These are phyloP conservation scores for Hypomontagnella submonticulosa DNA, from an alignment of 495 filamentous ascomycete species.

Conservation along the genomic window DNA sequence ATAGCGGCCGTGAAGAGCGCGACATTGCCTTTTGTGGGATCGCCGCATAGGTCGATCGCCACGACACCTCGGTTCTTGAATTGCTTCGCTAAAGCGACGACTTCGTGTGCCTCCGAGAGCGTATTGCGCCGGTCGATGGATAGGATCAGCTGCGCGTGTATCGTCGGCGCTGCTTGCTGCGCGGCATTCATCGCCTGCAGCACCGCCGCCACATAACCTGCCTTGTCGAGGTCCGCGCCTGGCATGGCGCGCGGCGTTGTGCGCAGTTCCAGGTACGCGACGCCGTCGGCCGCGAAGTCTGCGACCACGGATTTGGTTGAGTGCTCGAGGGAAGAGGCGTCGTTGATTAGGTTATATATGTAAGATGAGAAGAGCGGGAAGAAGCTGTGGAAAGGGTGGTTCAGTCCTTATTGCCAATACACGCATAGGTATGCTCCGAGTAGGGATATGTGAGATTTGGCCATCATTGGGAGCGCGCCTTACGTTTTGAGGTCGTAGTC, in stretches of 20 bases:
- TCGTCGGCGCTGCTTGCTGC: conserved; percentile 41
- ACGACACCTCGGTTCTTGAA: conserved; percentile 70
- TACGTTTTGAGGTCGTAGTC: conserved; percentile 78
- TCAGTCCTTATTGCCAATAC: conserved; percentile 4
- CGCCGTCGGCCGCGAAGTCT: conserved; percentile 76
- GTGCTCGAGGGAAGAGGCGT: conserved; percentile 64
- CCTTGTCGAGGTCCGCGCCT: conserved; percentile 63
- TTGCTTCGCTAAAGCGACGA: conserved; percentile 70
- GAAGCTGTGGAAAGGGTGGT: conserved; percentile 58
- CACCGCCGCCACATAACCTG: conserved; percentile 72
- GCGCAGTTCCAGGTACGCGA: conserved; percentile 83
- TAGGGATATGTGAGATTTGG: background rate
- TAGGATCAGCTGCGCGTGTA: conserved; percentile 69
- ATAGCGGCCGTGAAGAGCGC: conserved; percentile 67
- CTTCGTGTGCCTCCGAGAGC: conserved; percentile 64
- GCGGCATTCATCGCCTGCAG: conserved; percentile 67
- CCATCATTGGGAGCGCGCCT: conserved; percentile 52
- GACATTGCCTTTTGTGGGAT: conserved; percentile 73
- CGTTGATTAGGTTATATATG: conserved; percentile 78
- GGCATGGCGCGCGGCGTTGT: conserved; percentile 78
- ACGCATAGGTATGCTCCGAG: too few relatives aligned
- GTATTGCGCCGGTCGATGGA: conserved; percentile 77
- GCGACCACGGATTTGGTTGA: conserved; percentile 75
- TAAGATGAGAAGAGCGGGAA: conserved; percentile 82
- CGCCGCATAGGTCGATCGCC: conserved; percentile 83